phyloP scores from a whole-genome alignment of 208 protist species.

The Wallacemonas sp. region DNA sequence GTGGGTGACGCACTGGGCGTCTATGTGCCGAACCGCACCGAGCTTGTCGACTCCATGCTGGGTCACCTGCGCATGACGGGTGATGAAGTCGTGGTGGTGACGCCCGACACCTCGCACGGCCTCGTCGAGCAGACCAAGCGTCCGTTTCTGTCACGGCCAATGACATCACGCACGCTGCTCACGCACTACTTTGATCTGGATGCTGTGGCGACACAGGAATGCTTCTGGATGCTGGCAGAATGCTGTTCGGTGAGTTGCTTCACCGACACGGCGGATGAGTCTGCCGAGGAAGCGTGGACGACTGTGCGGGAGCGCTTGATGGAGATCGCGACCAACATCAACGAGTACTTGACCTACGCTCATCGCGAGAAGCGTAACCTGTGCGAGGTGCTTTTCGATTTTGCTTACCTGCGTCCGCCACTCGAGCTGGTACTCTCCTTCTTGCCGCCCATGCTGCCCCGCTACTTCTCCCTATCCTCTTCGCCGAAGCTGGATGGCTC shows the following conservation, averaged over 20 bases:
- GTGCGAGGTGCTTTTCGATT: slow-evolving; percentile 86
- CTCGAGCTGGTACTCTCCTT: slow-evolving; percentile 67
- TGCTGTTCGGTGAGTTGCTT: slow-evolving; percentile 15
- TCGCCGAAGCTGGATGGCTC: slow-evolving; percentile 47
- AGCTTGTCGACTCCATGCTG: slow-evolving; percentile 61
- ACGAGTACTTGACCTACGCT: slow-evolving; percentile 77
- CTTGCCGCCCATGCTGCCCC: slow-evolving; percentile 58
- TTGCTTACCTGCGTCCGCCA: slow-evolving; percentile 41
- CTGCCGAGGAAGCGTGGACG: slow-evolving; percentile 7
- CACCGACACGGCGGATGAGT: slow-evolving; percentile 16
- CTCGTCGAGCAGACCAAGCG: slow-evolving; percentile 34
- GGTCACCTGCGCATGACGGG: slow-evolving; percentile 25
- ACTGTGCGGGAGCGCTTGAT: slow-evolving; percentile 63
- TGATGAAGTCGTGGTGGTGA: slow-evolving; percentile 43
- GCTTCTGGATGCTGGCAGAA: slow-evolving; percentile 78
- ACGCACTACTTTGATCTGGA: slow-evolving; percentile 79
- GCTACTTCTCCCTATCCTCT: slow-evolving; percentile 79
- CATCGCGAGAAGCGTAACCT: slow-evolving; percentile 88
- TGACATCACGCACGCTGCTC: slow-evolving; percentile 53
- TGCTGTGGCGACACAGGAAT: slow-evolving; percentile 64
- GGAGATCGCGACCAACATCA: slow-evolving; percentile 62
- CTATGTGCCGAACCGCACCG: slow-evolving; percentile 56
- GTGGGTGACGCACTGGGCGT: slow-evolving; percentile 80
- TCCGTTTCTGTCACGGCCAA: slow-evolving; percentile 51
- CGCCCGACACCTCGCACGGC: slow-evolving; percentile 44